phyloP scores from a whole-genome alignment of 176 grass and related monocot species.

The Juncus effusus region DNA sequence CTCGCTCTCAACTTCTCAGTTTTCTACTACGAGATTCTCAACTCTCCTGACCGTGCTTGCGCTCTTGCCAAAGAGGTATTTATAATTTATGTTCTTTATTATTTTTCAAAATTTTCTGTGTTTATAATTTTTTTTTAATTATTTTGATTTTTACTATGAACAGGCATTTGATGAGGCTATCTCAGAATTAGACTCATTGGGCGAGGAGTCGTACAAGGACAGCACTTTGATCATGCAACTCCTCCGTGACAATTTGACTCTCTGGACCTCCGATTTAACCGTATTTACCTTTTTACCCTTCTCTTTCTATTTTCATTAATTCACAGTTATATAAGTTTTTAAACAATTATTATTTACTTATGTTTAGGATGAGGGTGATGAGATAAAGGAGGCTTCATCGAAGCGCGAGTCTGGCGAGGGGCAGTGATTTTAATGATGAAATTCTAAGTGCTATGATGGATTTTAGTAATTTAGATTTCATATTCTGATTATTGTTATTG shows the following conservation, averaged over 20 bases:
- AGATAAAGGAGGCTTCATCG: constrained; percentile 45
- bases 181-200: constrained; percentile 73
- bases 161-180: constrained; percentile 93
- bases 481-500: background rate
- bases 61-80: constrained; percentile 82
- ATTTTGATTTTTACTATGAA: background rate
- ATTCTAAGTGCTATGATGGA: constrained; percentile 7
- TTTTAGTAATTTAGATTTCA: constrained; percentile 21
- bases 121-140: constrained; percentile 3
- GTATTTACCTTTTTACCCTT: constrained; percentile 23
- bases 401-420: constrained; percentile 51
- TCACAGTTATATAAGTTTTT: background rate
- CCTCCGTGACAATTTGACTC: constrained; percentile 83
- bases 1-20: constrained; percentile 91
- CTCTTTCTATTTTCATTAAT: background rate
- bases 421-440: constrained; percentile 35
- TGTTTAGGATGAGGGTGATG: constrained; percentile 65
- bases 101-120: background rate
- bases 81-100: background rate
- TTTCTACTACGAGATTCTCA: constrained; percentile 88
- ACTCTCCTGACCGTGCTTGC: constrained; percentile 85
- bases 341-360: background rate
- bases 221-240: constrained; percentile 97
- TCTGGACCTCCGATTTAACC: constrained; percentile 86
- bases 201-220: constrained; percentile 91